Base-by-base conservation (phyloP, 768 basidiomycete species). In the Naganishia randhawae region DNA sequence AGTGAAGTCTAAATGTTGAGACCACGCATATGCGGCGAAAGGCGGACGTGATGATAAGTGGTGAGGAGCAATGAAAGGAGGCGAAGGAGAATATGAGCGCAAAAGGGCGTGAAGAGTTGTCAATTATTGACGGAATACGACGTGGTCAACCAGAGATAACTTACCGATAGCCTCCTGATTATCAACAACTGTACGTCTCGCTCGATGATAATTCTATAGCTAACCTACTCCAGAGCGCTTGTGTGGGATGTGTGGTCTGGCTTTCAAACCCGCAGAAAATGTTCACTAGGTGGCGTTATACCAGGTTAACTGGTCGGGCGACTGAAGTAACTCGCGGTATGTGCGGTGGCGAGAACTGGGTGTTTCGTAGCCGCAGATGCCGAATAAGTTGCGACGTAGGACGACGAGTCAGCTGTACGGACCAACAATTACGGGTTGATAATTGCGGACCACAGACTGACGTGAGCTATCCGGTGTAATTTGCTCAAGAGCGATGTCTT, bases 171-270 rank as follows among this genome's bases (percentile, higher is more conserved):
- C 45, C 45, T 48, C 45, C 45, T 48, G 16, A 22, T 61, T 27
- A 10, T 37, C n/a, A 7, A 27, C 22, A 3, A 1, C 14, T 22
- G 37, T 61, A 6, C 33, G 19, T 61, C 39, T 61, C 55, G 33
- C 41, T n/a, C 57, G 33, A 61, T 25, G 57, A 25, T n/a, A 42
- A 22, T 27, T 42, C 33, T 39, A 35, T 39, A 25, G 14, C 37
- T 61, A 61, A 11, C 57, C 57, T 61, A 61, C 57, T 61, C 57
- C 57, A 37, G 45, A 48, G n/a, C 45, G 45, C 45, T 39, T 61
- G 41, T 17, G 10, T 19, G 3, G 7, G n/a, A 29, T 39, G 22
- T 33, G 17, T 3, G 33, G 37, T 35, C 19, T 35, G 57, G 3
- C 22, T 11, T 61, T 61, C 57, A 61, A 61, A 61, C 57, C 57